These are phyloP conservation scores for Kernera saxatilis DNA, from an alignment of 345 rosid species.

Conservation along the genomic window DNA sequence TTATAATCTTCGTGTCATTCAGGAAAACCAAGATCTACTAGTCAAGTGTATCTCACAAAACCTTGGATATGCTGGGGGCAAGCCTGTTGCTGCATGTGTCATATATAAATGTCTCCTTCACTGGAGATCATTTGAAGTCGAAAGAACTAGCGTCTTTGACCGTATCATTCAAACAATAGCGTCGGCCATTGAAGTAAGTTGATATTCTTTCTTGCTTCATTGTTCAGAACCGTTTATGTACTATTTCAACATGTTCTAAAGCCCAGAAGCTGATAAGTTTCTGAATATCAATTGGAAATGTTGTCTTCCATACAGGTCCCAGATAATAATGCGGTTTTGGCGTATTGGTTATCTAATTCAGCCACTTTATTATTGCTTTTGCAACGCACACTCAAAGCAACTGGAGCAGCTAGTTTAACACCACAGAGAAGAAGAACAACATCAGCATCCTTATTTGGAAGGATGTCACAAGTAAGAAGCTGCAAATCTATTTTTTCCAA, in stretches of 20 bases:
- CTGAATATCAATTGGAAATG: neutral
- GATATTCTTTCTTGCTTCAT: neutral
- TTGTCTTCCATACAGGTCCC: conserved; percentile 54
- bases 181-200: conserved; percentile 72
- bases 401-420: conserved; percentile 95
- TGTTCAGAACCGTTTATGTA: neutral
- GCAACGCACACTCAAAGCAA: conserved; percentile 95
- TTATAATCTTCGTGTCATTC: conserved; percentile 26
- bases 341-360: conserved; percentile 96
- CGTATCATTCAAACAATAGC: conserved; percentile 96
- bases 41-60: conserved; percentile 87
- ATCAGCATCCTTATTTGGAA: conserved; percentile 88
- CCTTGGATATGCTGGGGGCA: conserved; percentile 83
- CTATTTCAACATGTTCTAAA: neutral
- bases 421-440: conserved; percentile 93
- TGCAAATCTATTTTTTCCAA: neutral
- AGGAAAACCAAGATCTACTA: conserved; percentile 93
- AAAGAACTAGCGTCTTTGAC: conserved; percentile 90
- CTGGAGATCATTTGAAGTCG: conserved; percentile 99
- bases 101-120: conserved; percentile 94
- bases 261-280: neutral
- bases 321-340: conserved; percentile 71
- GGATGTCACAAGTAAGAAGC: conserved; percentile 91
- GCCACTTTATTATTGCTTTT: conserved; percentile 78
- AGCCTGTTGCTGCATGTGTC: conserved; percentile 94